These are phyloP conservation scores for Tillandsia fasciculata DNA, from an alignment of 176 grass and related monocot species.

Conservation along the genomic window DNA sequence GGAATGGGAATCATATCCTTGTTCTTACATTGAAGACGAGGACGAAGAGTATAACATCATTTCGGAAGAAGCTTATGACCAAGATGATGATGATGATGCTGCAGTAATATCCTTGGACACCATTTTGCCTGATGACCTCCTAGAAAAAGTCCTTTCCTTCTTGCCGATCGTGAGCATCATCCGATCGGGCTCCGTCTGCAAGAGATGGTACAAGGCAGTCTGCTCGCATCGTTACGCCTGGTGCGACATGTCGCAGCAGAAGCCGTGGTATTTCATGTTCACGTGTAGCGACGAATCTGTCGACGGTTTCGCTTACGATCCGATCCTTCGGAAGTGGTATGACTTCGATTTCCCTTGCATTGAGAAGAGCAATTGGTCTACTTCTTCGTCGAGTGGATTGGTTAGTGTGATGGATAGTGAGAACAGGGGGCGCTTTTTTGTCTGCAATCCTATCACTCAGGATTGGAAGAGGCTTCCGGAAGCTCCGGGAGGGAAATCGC, in stretches of 20 bases:
- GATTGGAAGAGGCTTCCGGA: conserved; percentile 47
- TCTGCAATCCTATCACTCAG: conserved; percentile 79
- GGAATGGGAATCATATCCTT: conserved; percentile 42
- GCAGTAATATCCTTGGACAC: conserved; percentile 35
- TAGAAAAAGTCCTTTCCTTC: conserved; percentile 68
- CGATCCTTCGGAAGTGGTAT: conserved; percentile 64
- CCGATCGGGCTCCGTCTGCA: conserved; percentile 63
- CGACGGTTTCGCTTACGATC: conserved; percentile 49
- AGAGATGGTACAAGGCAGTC: conserved; percentile 62
- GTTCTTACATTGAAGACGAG: conserved; percentile 28
- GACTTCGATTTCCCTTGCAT: conserved; percentile 74
- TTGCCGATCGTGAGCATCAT: conserved; percentile 62
- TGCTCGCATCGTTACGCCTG: conserved; percentile 28
- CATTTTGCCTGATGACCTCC: conserved; percentile 57
- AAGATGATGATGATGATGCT: conserved; percentile 5
- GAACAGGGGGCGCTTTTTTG: conserved; percentile 44
- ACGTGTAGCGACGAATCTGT: conserved; percentile 57
- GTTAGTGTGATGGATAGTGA: conserved; percentile 77
- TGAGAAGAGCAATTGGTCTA: conserved; percentile 77
- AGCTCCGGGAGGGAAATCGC: conserved; percentile 40
- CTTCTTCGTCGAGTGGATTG: conserved; percentile 57
- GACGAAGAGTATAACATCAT: conserved; percentile 14
- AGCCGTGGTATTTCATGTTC: conserved; percentile 97
- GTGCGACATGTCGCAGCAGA: conserved; percentile 46
- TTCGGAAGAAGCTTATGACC: conserved; percentile 29